These are phyloP conservation scores for Periconia digitata DNA, from an alignment of 2,329 filamentous ascomycete species.

Conservation along the genomic window DNA sequence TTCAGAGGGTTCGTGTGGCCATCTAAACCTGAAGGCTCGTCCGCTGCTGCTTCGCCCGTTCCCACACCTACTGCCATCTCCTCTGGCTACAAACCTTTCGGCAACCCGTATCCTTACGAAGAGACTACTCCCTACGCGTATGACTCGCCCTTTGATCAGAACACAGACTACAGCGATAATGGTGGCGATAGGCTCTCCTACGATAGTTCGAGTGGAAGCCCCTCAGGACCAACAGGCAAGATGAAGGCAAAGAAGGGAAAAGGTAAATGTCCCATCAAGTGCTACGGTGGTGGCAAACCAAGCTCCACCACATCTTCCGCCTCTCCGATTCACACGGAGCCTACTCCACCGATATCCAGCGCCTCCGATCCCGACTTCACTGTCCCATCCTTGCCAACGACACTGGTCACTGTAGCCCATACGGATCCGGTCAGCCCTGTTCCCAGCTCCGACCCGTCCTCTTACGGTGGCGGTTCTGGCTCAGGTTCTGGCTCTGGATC, in stretches of 20 bases:
- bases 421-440: background rate
- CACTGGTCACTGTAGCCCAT: background rate
- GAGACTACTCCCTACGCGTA: slow-evolving; percentile 4
- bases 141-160: slow-evolving; percentile 6
- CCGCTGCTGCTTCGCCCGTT: background rate
- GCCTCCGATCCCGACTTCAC: background rate
- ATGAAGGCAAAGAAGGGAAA: slow-evolving; percentile 11
- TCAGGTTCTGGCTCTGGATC: background rate
- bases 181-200: slow-evolving; percentile 11
- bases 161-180: slow-evolving; percentile 1
- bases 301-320: background rate
- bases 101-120: slow-evolving; percentile 3
- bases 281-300: background rate
- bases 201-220: no score
- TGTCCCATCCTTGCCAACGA: background rate
- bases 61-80: background rate
- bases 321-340: background rate
- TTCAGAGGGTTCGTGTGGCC: slow-evolving; percentile 9
- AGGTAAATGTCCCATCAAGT: slow-evolving; percentile 11
- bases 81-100: background rate
- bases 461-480: background rate
- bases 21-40: background rate
- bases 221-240: no score
- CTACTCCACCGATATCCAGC: background rate
- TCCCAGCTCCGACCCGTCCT: background rate